Evolutionary conservation across 331 rosid species (phyloP), one percentile per base, ranked within the genome.

Genomic region (Prunus yedoensis): DNA sequence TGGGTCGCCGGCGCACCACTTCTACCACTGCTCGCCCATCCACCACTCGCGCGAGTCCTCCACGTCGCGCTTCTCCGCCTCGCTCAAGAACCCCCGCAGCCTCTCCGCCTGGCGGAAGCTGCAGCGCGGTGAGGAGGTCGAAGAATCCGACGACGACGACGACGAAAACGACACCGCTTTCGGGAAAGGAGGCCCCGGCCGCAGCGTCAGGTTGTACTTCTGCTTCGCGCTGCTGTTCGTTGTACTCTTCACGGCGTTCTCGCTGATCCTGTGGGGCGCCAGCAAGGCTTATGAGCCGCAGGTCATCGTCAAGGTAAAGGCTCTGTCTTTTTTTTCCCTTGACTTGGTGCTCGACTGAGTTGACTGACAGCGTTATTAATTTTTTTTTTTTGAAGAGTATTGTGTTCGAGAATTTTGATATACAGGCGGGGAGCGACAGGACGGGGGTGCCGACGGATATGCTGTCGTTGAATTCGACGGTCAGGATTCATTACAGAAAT

Each of bases 31-130:
- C 58, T 94, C 98, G 8, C 96, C 98, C 0, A 90, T 90, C 67
- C 98, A 94, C 83, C 99, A 94, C 79, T 94, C 99, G 0, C 96
- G 97, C 2, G 99, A 94, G 84, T 94, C 99, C 38, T 94, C 97
- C 59, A 92, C 96, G 14, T 88, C 98, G 14, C 91, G 97, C 30
- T 90, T 85, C 93, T 94, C 98, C 11, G 98, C 91, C 27, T 88
- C 98, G 5, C 83, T 94, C 28, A 94, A 85, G 49, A 85, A 90
- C 80, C 80, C 94, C 16, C 74, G 86, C 38, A 45, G 35, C 75
- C 45, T 47, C 51, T 70, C 88, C 35, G 52, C 88, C 27, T 91
- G 98, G 98, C 81, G 81, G 83, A 89, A 88, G 56, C 76, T 91
- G 14, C 85, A 69, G 45, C 78, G 50, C 2, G 52, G 76, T 21